Evolutionary conservation across 352 stramenopile genomes (phyloP), one percentile per base, ranked within the genome.

Genomic region (Phytopythium delawarense): DNA sequence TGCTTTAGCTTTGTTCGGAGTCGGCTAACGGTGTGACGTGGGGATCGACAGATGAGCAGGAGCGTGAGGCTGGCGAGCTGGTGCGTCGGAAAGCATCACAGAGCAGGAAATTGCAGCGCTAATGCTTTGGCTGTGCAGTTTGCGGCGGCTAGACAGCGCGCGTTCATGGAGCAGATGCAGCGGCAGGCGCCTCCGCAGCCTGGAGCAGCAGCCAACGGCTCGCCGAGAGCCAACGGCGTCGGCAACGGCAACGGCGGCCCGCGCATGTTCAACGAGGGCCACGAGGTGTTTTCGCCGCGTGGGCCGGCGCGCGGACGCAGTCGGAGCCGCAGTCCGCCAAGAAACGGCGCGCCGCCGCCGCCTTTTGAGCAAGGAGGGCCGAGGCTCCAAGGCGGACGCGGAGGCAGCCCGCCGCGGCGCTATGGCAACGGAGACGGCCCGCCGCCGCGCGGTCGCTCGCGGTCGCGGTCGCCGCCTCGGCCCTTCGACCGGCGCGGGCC

Each of bases 21-120:
- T n/a, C n/a, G n/a, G n/a, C n/a, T n/a, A n/a, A 52, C 45, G 45
- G 45, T 66, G 28, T 59, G 28, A 23, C 20, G 35, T 59, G 32
- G 9, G 56, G 13, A 9, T 50, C 4, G 64, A 28, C 44, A 86
- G 77, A 86, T n/a, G 62, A 81, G 34, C 61, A 75, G 62, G 77
- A 86, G 30, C 66, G 82, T 28, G 77, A 86, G 68, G 77, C 75
- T 60, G 77, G 77, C 65, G 74, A 84, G 81, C 70, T 83, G 75
- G 75, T 86, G 62, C 79, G 70, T 87, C 75, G 40, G 6, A 4
- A n/a, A 15, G 28, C 16, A 30, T 30, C 25, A 30, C 25, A 30
- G 39, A 7, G 18, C 13, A 7, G 9, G 9, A 7, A 4, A 3
- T 30, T 30, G 25, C 25, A 3, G 25, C 25, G 25, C 25, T 30